Conservation (phyloP, 2,329 filamentous ascomycete genomes). For the Aspergillus ochraceoroseus region DNA sequence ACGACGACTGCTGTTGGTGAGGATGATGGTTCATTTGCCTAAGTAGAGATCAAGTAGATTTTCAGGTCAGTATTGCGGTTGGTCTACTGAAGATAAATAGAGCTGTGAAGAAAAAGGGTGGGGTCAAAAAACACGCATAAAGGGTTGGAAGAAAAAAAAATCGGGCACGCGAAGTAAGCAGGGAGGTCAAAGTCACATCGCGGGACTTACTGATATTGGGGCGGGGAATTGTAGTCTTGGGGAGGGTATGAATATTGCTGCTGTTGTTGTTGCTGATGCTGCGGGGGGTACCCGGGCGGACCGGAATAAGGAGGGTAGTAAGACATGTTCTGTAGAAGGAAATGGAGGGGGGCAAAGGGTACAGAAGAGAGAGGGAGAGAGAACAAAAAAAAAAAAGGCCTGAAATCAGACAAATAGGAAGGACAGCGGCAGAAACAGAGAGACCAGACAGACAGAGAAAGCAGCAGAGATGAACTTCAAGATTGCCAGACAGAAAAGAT, state of each 20-base stretch:
- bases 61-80: background rate
- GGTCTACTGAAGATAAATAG: background rate
- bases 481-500: conserved; percentile 17
- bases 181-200: conserved; percentile 11
- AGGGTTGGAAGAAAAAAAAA: background rate
- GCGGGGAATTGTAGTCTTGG: conserved; percentile 37
- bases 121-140: background rate
- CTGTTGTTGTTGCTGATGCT: conserved; percentile 23
- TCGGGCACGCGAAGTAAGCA: conserved; percentile 1
- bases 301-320: conserved; percentile 59
- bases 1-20: conserved; percentile 33
- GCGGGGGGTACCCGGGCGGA: conserved; percentile 53
- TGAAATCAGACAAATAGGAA: conserved; percentile 13
- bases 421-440: conserved; percentile 3
- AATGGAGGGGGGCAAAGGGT: too few species aligned
- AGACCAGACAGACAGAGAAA: conserved; percentile 7
- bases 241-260: conserved; percentile 25
- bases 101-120: background rate
- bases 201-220: conserved; percentile 36
- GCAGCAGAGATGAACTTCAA: too few species aligned
- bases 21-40: conserved; percentile 29
- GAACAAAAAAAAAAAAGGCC: conserved; percentile 7
- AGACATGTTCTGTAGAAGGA: too few species aligned
- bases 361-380: conserved; percentile 14
- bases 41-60: conserved; percentile 1